A percentile compares a stretch with the other conserved stretches of the same genome.
phyloP scores from a whole-genome alignment of 352 stramenopile species.

The Thraustochytrium striatum region DNA sequence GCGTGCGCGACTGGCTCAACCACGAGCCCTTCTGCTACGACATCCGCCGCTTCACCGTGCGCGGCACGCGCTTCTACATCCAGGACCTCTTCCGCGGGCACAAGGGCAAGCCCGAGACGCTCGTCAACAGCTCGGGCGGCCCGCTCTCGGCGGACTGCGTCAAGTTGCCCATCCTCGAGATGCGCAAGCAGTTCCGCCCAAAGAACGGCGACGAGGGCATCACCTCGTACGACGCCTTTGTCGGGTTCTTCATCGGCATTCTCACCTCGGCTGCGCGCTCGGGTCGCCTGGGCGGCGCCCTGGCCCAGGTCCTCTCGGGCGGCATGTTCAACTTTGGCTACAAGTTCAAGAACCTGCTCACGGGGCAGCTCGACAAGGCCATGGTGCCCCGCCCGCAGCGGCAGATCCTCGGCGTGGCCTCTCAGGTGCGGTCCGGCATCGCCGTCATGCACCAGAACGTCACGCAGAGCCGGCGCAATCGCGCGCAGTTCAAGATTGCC shows the following conservation, averaged over 20 bases:
- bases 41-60: conserved; percentile 40
- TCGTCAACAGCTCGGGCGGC: not conserved
- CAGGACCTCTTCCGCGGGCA: conserved; percentile 46
- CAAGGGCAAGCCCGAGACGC: conserved; percentile 16
- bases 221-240: conserved; percentile 42
- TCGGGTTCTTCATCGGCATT: conserved; percentile 47
- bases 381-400: not conserved
- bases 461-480: conserved; percentile 29
- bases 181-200: conserved; percentile 46
- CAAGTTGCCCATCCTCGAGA: conserved; percentile 41
- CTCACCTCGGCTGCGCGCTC: not conserved
- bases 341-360: conserved; percentile 27
- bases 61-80: conserved; percentile 40
- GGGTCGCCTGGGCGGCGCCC: conserved; percentile 19
- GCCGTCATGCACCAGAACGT: conserved; percentile 45
- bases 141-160: conserved; percentile 13
- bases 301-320: conserved; percentile 46
- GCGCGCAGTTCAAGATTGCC: conserved; percentile 23
- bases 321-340: conserved; percentile 43
- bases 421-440: not conserved
- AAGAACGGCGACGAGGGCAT: conserved; percentile 37
- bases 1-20: conserved; percentile 45
- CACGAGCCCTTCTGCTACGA: conserved; percentile 49
- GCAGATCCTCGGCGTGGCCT: conserved; percentile 32
- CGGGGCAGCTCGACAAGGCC: conserved; percentile 37